Conservation (phyloP, 169 alveolate species). For the Plasmodium fragile region DNA sequence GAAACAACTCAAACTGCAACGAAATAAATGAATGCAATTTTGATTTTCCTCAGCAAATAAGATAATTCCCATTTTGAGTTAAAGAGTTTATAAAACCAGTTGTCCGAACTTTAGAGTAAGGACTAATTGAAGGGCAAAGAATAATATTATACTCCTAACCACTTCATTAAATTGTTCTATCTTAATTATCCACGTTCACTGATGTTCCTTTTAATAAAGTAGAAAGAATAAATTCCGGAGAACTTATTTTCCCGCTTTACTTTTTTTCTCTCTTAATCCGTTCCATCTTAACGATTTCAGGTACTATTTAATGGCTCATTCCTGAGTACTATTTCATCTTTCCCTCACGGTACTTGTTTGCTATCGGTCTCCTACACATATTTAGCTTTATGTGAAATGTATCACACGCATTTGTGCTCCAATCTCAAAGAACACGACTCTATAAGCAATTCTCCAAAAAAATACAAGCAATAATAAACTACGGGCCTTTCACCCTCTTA, state of each 20-base stretch:
- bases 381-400: slow-evolving; percentile 91
- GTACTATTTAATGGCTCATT: slow-evolving; percentile 82
- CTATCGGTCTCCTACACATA: slow-evolving; percentile 94
- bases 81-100: no score
- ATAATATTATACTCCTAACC: no score
- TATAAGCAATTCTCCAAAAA: neutral
- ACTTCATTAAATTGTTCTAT: no score
- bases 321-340: slow-evolving; percentile 94
- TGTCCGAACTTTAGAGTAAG: no score
- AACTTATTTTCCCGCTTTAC: neutral
- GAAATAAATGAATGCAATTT: no score
- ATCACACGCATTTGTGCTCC: slow-evolving; percentile 89
- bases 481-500: slow-evolving; percentile 93
- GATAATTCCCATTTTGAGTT: no score
- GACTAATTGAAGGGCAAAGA: no score
- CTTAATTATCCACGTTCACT: slow-evolving; percentile 17
- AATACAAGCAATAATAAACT: slow-evolving; percentile 52
- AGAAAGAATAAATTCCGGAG: neutral
- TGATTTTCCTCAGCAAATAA: no score
- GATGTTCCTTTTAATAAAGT: slow-evolving; percentile 43
- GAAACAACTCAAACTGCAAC: slow-evolving; percentile 5
- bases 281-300: slow-evolving; percentile 36
- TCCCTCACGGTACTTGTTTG: slow-evolving; percentile 95
- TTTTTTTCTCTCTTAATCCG: neutral
- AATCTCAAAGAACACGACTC: slow-evolving; percentile 86